Percentiles rank a stretch among this genome's conserved stretches.
These are phyloP conservation scores for Prosopis cineraria DNA, from an alignment of 306 rosid species.

Conservation along the genomic window DNA sequence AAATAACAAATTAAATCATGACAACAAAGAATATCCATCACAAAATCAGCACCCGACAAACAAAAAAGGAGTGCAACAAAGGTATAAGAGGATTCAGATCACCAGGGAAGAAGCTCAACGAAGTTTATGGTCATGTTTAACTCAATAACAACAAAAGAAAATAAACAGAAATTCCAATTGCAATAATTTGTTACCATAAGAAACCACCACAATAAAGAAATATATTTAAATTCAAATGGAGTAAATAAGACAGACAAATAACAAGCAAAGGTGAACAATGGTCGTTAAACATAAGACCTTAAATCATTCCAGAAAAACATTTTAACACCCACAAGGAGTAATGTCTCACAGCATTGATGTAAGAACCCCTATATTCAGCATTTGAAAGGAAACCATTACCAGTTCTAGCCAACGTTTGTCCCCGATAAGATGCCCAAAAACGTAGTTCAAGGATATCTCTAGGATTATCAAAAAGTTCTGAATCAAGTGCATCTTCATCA, in stretches of 20 bases:
- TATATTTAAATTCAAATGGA: not conserved
- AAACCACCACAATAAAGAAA: not conserved
- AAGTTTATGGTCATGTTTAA: not conserved
- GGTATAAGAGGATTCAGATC: not conserved
- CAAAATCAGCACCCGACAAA: not conserved
- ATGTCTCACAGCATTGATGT: not conserved
- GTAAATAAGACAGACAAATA: not conserved
- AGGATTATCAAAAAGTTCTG: conserved; percentile 57
- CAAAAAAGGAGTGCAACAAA: not conserved
- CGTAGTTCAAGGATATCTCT: conserved; percentile 86
- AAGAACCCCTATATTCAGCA: not conserved
- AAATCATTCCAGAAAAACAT: conserved; percentile 25
- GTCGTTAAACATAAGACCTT: not conserved
- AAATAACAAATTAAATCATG: not conserved
- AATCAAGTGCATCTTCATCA: conserved; percentile 67
- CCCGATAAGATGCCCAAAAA: conserved; percentile 97
- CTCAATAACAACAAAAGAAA: not conserved
- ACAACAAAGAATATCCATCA: not conserved
- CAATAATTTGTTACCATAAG: not conserved
- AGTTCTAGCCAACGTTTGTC: conserved; percentile 94
- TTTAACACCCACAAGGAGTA: not conserved
- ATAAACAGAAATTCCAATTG: not conserved
- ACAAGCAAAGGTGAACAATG: conserved; percentile 2
- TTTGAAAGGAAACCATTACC: conserved; percentile 48
- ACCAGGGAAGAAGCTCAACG: not conserved